These are phyloP conservation scores for Leccinum glutinopallens DNA, from an alignment of 1,284 basidiomycete species.

Conservation along the genomic window DNA sequence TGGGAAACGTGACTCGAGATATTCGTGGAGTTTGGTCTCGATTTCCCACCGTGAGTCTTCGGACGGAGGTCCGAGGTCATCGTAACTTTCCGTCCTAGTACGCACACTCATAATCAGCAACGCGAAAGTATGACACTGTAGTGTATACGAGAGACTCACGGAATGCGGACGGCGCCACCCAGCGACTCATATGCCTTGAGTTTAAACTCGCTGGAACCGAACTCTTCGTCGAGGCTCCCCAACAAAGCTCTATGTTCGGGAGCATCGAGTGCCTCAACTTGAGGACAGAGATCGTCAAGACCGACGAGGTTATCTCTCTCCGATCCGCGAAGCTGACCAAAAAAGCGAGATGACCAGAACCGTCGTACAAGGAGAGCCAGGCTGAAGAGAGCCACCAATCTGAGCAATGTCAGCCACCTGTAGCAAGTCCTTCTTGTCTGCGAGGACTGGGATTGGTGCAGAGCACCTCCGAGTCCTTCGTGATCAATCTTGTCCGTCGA, in stretches of 20 bases:
- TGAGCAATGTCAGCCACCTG: background rate
- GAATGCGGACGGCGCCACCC: conserved; percentile 46
- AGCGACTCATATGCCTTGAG: conserved; percentile 43
- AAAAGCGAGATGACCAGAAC: conserved; percentile 9
- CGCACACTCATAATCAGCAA: background rate
- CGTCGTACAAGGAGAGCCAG: conserved; percentile 13
- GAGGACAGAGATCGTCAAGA: conserved; percentile 34
- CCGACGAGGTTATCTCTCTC: background rate
- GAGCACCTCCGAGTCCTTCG: background rate
- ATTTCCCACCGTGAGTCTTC: conserved; percentile 49
- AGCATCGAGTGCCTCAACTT: conserved; percentile 35
- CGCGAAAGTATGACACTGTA: background rate
- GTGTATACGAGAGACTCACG: conserved; percentile 34
- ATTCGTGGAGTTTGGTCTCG: conserved; percentile 45
- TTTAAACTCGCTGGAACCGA: conserved; percentile 39
- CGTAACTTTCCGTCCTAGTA: conserved; percentile 41
- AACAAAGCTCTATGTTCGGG: conserved; percentile 33
- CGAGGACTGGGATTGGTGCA: background rate
- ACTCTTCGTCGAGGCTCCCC: conserved; percentile 38
- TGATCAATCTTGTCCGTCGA: background rate
- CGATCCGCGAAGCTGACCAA: background rate
- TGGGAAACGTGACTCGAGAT: conserved; percentile 44
- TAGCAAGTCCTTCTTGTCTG: background rate
- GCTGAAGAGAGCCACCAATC: conserved; percentile 14
- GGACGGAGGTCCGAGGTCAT: conserved; percentile 43